These are phyloP conservation scores for Penicillium robsamsonii DNA, from an alignment of 495 filamentous ascomycete genomes.

Conservation along the genomic window DNA sequence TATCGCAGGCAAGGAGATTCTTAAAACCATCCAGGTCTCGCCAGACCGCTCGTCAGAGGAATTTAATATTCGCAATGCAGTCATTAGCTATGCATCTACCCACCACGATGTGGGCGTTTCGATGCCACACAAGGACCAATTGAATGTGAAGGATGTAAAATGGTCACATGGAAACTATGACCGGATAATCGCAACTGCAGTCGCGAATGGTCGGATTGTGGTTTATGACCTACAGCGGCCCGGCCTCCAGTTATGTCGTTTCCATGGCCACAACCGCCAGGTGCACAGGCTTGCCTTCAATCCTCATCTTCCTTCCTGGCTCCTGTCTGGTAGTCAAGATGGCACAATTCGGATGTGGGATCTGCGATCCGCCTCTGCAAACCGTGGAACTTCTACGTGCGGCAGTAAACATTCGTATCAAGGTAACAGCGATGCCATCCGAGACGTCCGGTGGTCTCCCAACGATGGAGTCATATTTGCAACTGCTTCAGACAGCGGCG, in stretches of 20 bases:
- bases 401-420: constrained; percentile 56
- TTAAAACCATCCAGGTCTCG: constrained; percentile 77
- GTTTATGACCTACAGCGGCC: constrained; percentile 78
- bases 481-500: constrained; percentile 82
- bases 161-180: constrained; percentile 70
- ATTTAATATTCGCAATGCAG: constrained; percentile 74
- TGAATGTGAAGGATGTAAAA: constrained; percentile 80
- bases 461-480: constrained; percentile 83
- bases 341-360: constrained; percentile 83
- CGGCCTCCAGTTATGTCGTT: constrained; percentile 69
- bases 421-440: constrained; percentile 73
- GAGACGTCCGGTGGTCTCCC: constrained; percentile 87
- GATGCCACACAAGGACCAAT: constrained; percentile 62
- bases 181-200: constrained; percentile 76
- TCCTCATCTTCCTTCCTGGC: constrained; percentile 69
- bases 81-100: constrained; percentile 64
- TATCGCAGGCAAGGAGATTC: constrained; percentile 76
- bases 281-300: constrained; percentile 91
- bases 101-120: constrained; percentile 54
- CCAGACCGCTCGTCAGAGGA: constrained; percentile 70
- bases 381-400: constrained; percentile 50
- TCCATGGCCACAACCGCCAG: constrained; percentile 87
- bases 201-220: constrained; percentile 81
- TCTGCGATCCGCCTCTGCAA: constrained; percentile 52
- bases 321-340: constrained; percentile 91